These are phyloP conservation scores for Rhodotorula sphaerocarpa DNA, from an alignment of 768 basidiomycete genomes.

Conservation along the genomic window DNA sequence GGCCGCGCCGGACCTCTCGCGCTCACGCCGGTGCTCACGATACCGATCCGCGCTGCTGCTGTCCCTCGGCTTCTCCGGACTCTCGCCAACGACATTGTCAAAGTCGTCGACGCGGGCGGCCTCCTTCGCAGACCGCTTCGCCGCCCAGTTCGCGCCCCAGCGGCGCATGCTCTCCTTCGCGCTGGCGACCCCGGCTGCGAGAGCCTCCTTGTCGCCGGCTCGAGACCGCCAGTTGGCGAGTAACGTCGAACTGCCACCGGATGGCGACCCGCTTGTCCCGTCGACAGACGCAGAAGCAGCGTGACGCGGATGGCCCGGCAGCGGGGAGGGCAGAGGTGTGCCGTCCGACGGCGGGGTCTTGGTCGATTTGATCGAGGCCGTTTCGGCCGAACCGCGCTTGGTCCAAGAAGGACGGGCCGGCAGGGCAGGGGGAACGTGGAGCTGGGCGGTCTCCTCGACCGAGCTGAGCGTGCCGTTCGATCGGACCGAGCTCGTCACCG, in stretches of 20 bases:
- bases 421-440: background rate
- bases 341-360: background rate
- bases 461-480: too few relatives aligned
- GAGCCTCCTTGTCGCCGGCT: conserved; percentile 64
- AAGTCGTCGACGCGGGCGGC: background rate
- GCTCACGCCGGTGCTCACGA: background rate
- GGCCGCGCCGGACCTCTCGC: background rate
- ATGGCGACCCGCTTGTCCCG: background rate
- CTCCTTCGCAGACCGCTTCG: conserved; percentile 40
- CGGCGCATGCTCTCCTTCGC: conserved; percentile 82
- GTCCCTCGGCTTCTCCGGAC: background rate
- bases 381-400: background rate
- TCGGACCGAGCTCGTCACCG: background rate
- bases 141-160: conserved; percentile 74
- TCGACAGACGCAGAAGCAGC: conserved; percentile 15
- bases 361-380: background rate
- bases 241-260: conserved; percentile 37
- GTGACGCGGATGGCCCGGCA: background rate
- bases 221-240: conserved; percentile 66
- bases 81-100: background rate
- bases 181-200: conserved; percentile 58
- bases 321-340: background rate
- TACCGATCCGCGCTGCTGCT: background rate
- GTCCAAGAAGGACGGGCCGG: conserved; percentile 4
- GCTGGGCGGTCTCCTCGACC: background rate